Evolutionary conservation across 2,329 filamentous ascomycete species (phyloP).

Genomic region (Keithomyces neogunnii): DNA sequence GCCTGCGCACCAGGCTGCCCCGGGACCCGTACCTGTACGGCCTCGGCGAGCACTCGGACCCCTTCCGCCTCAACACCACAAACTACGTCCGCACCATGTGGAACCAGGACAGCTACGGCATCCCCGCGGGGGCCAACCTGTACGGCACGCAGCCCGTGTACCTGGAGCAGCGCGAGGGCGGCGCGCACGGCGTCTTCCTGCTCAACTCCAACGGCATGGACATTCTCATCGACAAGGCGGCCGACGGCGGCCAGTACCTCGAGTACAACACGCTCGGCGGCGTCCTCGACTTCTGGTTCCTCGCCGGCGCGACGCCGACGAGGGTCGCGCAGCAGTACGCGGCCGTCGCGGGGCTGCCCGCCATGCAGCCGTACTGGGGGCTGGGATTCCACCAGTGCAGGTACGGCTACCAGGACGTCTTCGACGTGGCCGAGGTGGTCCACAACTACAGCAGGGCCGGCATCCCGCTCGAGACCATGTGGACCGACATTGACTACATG

Average conservation of each 20-base stretch:
- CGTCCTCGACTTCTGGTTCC: constrained; percentile 72
- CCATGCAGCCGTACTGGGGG: constrained; percentile 74
- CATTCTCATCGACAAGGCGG: constrained; percentile 56
- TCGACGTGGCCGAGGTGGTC: constrained; percentile 56
- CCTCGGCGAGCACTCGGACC: constrained; percentile 68
- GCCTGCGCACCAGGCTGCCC: constrained; percentile 62
- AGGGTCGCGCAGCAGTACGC: constrained; percentile 67
- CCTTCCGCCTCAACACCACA: constrained; percentile 57
- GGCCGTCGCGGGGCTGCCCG: constrained; percentile 57
- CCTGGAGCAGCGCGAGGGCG: constrained; percentile 41
- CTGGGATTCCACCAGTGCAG: constrained; percentile 74
- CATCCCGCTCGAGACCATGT: constrained; percentile 68
- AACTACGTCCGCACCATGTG: constrained; percentile 57
- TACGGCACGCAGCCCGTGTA: constrained; percentile 76
- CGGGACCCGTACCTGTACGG: constrained; percentile 66
- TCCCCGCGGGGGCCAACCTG: constrained; percentile 57
- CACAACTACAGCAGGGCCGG: constrained; percentile 54
- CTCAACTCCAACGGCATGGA: constrained; percentile 74
- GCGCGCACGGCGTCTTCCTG: constrained; percentile 66
- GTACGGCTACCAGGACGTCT: constrained; percentile 70
- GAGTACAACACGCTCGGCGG: constrained; percentile 78
- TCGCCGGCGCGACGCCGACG: constrained; percentile 60
- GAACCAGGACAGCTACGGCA: constrained; percentile 57
- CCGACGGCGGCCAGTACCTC: constrained; percentile 55
- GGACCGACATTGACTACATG: constrained; percentile 70